Conservation (phyloP, 2,329 filamentous ascomycete genomes). For the Fusarium praegraminearum region DNA sequence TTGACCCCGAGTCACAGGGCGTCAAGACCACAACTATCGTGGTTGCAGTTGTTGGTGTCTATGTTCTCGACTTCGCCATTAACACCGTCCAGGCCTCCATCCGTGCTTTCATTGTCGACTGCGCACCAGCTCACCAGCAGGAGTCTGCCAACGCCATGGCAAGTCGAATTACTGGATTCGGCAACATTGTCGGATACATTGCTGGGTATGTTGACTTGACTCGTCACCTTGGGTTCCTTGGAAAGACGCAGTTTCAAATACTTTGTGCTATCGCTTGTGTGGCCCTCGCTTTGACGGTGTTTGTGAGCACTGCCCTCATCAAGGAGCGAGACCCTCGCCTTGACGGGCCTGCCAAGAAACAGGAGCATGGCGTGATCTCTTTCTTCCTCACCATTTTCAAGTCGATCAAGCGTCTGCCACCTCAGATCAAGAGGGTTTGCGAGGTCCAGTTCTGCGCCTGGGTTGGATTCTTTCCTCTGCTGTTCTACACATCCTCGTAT, state of each 20-base stretch:
- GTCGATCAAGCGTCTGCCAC: conserved; percentile 82
- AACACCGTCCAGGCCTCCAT: conserved; percentile 97
- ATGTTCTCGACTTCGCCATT: conserved; percentile 92
- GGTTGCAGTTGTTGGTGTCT: conserved; percentile 86
- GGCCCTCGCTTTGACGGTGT: conserved; percentile 75
- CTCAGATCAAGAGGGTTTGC: conserved; percentile 85
- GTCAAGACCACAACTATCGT: conserved; percentile 77
- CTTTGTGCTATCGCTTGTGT: conserved; percentile 88
- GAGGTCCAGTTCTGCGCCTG: conserved; percentile 87
- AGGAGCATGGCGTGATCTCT: conserved; percentile 73
- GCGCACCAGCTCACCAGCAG: conserved; percentile 91
- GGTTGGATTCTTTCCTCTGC: conserved; percentile 95
- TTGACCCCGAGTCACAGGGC: conserved; percentile 70
- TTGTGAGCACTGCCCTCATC: conserved; percentile 76
- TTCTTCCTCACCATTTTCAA: conserved; percentile 85
- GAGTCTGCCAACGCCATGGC: conserved; percentile 96
- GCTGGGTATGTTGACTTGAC: conserved; percentile 88
- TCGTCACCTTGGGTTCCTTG: conserved; percentile 80
- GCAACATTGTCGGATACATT: conserved; percentile 91
- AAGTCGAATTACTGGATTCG: conserved; percentile 84
- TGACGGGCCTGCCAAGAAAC: conserved; percentile 71
- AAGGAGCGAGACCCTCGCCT: conserved; percentile 83
- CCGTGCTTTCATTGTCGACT: conserved; percentile 92
- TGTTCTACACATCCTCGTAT: conserved; percentile 96
- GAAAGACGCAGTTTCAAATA: conserved; percentile 91